Base-by-base conservation (phyloP, 805 yeast species). In the Saturnispora quitensis region DNA sequence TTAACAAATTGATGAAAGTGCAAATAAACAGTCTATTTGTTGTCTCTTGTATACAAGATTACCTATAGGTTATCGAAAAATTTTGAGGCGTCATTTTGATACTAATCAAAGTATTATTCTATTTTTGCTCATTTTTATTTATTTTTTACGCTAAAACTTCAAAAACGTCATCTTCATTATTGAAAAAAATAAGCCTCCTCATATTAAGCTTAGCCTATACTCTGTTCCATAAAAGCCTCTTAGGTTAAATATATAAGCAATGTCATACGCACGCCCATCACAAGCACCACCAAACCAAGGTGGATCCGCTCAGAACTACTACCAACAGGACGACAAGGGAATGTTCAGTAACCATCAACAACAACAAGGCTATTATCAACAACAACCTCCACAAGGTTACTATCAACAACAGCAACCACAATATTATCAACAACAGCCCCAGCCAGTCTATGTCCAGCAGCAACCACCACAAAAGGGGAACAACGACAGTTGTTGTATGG, bases 361-460 rank as follows among this genome's bases (percentile, higher is more conserved):
- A 15, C 68, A 59, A 50, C 70, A 63, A 36, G 66, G 64, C 13
- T 65, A 65, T 46, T 68, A 68, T 50, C 74, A 70, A 50, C 77
- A 70, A 54, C 69, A 59, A 52, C 78, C 72, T 54, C 80, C 73
- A 54, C 59, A 53, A 31, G 55, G 54, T 10, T 58, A 54, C 52
- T 63, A 70, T 64, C 65, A 73, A 62, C 66, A 68, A 55, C 64
- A 61, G 60, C 46, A 68, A 67, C 59, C 52, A 53, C 51, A 54
- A 52, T 52, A 63, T 40, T 70, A 69, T 53, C 73, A 70, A 48
- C 77, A 72, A 55, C 73, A 64, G 54, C 79, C 68, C 50, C 80
- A 76, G 57, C 80, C 81, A 0, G 69, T 76, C 10, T 76, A 76
- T 48, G 80, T 76, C 22, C 82, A 77, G 57, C 81, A 76, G 57